These are phyloP conservation scores for Avena insularis DNA, from an alignment of 176 grass and related monocot species.

Conservation along the genomic window DNA sequence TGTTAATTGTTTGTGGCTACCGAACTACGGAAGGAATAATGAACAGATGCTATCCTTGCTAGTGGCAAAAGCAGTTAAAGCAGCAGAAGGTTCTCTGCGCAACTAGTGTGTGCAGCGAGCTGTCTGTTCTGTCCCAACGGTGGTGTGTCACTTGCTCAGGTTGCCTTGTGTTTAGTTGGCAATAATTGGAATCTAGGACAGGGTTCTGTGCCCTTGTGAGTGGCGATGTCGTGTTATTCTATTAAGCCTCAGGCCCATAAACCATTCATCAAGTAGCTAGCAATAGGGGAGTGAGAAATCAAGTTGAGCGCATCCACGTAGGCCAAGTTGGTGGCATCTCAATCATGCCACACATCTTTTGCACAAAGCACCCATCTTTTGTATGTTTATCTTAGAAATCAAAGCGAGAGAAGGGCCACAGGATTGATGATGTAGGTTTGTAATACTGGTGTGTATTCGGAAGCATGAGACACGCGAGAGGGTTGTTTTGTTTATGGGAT, in stretches of 20 bases:
- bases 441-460: too few species aligned
- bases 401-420: too few species aligned
- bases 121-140: not conserved
- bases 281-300: too few species aligned
- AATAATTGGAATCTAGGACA: constrained; percentile 44
- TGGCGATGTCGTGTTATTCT: constrained; percentile 24
- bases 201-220: constrained; percentile 36
- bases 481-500: too few species aligned
- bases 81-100: not conserved
- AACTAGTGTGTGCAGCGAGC: not conserved
- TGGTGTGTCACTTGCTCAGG: not conserved
- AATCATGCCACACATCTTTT: constrained; percentile 31
- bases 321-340: not conserved
- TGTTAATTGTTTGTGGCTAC: not conserved
- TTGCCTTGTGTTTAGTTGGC: not conserved
- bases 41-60: not conserved
- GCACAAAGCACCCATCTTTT: constrained; percentile 6
- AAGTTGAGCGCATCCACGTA: constrained; percentile 6
- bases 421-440: too few species aligned
- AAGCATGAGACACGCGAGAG: too few species aligned
- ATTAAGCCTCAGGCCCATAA: not conserved
- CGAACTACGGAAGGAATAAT: not conserved
- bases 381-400: not conserved
- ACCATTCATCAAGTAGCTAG: not conserved
- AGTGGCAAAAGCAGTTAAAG: constrained; percentile 2